phyloP scores from a whole-genome alignment of 139 green algal species.

The Closterium sp. region DNA sequence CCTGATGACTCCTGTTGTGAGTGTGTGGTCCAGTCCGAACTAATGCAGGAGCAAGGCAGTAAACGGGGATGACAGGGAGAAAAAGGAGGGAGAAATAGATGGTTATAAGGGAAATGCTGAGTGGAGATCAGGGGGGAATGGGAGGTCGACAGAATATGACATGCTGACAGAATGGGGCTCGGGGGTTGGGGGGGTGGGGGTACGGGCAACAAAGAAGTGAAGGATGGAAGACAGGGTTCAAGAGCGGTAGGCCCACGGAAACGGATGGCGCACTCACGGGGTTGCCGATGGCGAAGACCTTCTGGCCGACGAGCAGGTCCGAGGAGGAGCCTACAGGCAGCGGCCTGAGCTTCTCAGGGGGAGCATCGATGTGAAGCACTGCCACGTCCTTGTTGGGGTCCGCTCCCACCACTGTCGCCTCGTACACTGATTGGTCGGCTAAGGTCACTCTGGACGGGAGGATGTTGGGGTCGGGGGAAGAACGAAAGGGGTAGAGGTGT shows the following conservation, averaged over 20 bases:
- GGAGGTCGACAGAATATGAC: neutral
- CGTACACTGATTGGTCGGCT: constrained; percentile 48
- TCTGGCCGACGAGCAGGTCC: constrained; percentile 57
- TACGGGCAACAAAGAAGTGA: neutral
- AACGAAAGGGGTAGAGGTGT: neutral
- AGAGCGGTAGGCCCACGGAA: neutral
- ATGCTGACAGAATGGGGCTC: no score
- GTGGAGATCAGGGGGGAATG: neutral
- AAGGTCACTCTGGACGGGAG: constrained; percentile 31
- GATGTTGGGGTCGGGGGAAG: neutral
- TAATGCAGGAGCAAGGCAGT: neutral
- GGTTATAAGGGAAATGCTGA: neutral
- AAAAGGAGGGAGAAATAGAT: no score
- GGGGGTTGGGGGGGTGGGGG: no score
- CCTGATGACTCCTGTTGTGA: constrained; percentile 45
- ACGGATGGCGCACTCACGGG: constrained; percentile 33
- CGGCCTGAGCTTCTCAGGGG: constrained; percentile 30
- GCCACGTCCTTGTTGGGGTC: constrained; percentile 65
- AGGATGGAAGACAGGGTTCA: neutral
- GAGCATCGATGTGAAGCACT: constrained; percentile 57
- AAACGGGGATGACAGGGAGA: neutral
- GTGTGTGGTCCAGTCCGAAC: constrained; percentile 41
- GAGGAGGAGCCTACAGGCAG: constrained; percentile 50
- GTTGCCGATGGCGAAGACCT: constrained; percentile 64
- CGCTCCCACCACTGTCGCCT: constrained; percentile 55